These are phyloP conservation scores for Komagataella mondaviorum DNA, from an alignment of 805 yeast species.

Conservation along the genomic window DNA sequence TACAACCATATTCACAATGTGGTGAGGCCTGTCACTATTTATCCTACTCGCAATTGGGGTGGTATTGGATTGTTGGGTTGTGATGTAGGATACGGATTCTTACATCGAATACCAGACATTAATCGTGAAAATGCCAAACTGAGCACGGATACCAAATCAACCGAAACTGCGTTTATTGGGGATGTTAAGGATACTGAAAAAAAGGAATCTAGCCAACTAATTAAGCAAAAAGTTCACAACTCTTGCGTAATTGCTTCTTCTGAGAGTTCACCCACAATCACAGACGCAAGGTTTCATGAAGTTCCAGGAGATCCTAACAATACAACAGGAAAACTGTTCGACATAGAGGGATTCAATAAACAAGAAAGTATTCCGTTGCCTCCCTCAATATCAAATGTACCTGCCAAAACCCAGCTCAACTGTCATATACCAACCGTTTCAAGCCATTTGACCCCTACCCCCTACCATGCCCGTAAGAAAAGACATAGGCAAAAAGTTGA, in stretches of 20 bases:
- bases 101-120: slow-evolving; percentile 75
- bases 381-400: background rate
- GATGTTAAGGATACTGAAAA: background rate
- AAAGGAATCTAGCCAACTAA: background rate
- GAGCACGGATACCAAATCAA: slow-evolving; percentile 9
- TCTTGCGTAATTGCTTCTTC: background rate
- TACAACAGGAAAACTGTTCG: background rate
- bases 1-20: slow-evolving; percentile 82
- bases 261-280: background rate
- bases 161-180: slow-evolving; percentile 1
- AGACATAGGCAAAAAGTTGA: background rate
- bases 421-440: background rate
- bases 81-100: slow-evolving; percentile 85
- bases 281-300: background rate
- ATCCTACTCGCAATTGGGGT: slow-evolving; percentile 65
- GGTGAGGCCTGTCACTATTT: slow-evolving; percentile 77
- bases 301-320: background rate
- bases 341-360: background rate
- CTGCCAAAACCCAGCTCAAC: background rate
- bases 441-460: background rate
- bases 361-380: background rate
- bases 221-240: too few species aligned
- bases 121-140: slow-evolving; percentile 29
- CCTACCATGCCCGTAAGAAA: background rate
- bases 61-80: slow-evolving; percentile 81